Percentiles rank a stretch among this genome's conserved stretches.
phyloP scores from a whole-genome alignment of 1,284 basidiomycete species.

The Ceratobasidium sp. region DNA sequence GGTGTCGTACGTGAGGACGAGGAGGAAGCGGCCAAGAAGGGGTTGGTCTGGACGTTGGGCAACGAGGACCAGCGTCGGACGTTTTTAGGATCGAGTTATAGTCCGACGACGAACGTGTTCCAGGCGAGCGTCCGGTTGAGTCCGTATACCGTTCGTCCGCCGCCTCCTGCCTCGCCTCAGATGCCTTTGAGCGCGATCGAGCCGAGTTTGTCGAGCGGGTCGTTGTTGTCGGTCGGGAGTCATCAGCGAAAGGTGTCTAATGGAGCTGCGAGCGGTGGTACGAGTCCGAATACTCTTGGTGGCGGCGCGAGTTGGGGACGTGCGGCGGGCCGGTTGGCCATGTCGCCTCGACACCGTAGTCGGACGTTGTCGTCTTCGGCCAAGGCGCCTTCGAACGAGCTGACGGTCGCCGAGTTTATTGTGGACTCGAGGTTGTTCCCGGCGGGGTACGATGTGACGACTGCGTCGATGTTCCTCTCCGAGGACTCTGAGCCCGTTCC shows the following conservation, averaged over 20 bases:
- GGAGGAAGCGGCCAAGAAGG: slow-evolving; percentile 21
- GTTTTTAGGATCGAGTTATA: slow-evolving; percentile 68
- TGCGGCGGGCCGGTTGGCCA: background rate
- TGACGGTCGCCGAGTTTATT: slow-evolving; percentile 78
- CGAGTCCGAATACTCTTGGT: background rate
- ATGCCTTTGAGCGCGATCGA: slow-evolving; percentile 37
- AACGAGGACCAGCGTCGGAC: slow-evolving; percentile 70
- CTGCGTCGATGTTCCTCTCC: slow-evolving; percentile 43
- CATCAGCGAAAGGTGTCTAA: slow-evolving; percentile 11
- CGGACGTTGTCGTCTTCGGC: slow-evolving; percentile 51
- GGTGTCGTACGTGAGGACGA: slow-evolving; percentile 53
- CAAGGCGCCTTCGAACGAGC: slow-evolving; percentile 59
- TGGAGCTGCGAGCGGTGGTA: background rate
- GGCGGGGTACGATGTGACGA: slow-evolving; percentile 72
- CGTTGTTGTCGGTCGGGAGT: slow-evolving; percentile 9
- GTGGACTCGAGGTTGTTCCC: slow-evolving; percentile 83
- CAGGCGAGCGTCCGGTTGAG: slow-evolving; percentile 31
- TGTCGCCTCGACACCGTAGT: slow-evolving; percentile 27
- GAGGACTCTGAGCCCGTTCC: slow-evolving; percentile 59
- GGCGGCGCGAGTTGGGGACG: slow-evolving; percentile 31
- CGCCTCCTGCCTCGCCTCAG: slow-evolving; percentile 23
- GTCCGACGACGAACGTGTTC: slow-evolving; percentile 47
- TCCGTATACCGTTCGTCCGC: slow-evolving; percentile 16
- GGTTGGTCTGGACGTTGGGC: slow-evolving; percentile 67
- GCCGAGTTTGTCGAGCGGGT: slow-evolving; percentile 9